A percentile compares a stretch with the other conserved stretches of the same genome.
phyloP scores from a whole-genome alignment of 441 rosid species.

The Metrosideros polymorpha region DNA sequence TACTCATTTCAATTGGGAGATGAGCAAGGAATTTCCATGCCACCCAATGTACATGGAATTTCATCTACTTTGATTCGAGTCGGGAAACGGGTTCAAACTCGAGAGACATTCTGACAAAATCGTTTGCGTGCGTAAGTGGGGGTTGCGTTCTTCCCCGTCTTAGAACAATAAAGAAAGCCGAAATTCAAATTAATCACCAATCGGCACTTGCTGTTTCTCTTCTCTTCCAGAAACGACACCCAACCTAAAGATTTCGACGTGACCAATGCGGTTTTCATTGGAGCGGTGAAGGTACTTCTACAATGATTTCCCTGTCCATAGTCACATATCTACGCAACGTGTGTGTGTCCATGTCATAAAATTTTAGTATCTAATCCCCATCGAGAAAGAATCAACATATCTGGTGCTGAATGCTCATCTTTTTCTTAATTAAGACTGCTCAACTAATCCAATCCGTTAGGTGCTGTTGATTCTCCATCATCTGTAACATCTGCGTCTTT shows the following conservation, averaged over 20 bases:
- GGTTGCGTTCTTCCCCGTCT: background rate
- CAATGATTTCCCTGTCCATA: background rate
- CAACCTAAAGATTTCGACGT: rapidly evolving
- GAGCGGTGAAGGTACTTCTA: background rate
- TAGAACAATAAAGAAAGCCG: background rate
- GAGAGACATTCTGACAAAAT: background rate
- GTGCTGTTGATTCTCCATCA: background rate
- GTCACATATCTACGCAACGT: background rate
- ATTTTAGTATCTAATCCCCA: background rate
- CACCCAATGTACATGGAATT: background rate
- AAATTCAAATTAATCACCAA: background rate
- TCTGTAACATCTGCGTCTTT: background rate
- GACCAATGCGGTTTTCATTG: background rate
- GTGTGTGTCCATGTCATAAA: background rate
- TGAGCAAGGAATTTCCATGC: background rate
- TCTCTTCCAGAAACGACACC: background rate
- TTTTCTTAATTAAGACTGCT: background rate
- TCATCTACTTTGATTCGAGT: background rate
- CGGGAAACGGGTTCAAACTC: background rate
- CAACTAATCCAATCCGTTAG: background rate
- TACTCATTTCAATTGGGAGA: background rate
- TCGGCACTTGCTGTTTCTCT: background rate
- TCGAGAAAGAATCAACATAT: background rate
- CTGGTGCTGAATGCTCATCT: background rate
- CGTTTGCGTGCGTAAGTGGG: background rate